A percentile compares a stretch with the other conserved stretches of the same genome.
Conservation (phyloP, 1,139 yeast genomes). For the Hansenula anomala region DNA sequence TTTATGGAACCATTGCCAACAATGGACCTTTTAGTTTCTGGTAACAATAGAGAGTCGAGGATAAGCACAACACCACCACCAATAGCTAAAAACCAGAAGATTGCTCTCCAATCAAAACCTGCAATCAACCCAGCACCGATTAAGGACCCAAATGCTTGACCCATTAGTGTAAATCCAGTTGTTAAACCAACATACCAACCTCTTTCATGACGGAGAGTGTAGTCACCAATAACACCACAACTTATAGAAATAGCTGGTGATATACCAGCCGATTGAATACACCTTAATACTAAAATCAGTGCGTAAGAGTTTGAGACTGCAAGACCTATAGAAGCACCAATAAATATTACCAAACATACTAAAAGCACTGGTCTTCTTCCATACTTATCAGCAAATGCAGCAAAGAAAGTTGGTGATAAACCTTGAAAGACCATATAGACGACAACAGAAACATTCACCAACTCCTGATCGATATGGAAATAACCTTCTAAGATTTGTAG, state of each 20-base stretch:
- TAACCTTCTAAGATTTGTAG: slow-evolving; percentile 46
- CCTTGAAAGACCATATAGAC: slow-evolving; percentile 72
- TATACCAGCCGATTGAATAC: slow-evolving; percentile 65
- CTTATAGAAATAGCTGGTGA: slow-evolving; percentile 66
- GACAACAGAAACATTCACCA: slow-evolving; percentile 64
- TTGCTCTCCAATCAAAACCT: slow-evolving; percentile 66
- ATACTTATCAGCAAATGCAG: slow-evolving; percentile 58
- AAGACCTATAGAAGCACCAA: slow-evolving; percentile 55
- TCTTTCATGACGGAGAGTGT: slow-evolving; percentile 54
- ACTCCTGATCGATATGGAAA: slow-evolving; percentile 49
- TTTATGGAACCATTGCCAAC: slow-evolving; percentile 63
- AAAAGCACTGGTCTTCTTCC: slow-evolving; percentile 69
- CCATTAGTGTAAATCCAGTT: slow-evolving; percentile 58
- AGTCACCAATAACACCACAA: slow-evolving; percentile 66
- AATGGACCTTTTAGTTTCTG: slow-evolving; percentile 66
- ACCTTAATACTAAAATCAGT: slow-evolving; percentile 50
- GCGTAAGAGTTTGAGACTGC: slow-evolving; percentile 52
- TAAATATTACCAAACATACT: slow-evolving; percentile 45
- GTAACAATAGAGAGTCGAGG: slow-evolving; percentile 40
- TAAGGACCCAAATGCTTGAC: slow-evolving; percentile 73
- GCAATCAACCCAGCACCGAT: slow-evolving; percentile 64
- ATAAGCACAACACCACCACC: slow-evolving; percentile 43
- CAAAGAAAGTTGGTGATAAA: slow-evolving; percentile 57
- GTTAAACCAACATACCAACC: slow-evolving; percentile 62
- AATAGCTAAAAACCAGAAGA: slow-evolving; percentile 69